Conservation (phyloP, 1,284 basidiomycete genomes). For the Lignosus rhinocerotis region DNA sequence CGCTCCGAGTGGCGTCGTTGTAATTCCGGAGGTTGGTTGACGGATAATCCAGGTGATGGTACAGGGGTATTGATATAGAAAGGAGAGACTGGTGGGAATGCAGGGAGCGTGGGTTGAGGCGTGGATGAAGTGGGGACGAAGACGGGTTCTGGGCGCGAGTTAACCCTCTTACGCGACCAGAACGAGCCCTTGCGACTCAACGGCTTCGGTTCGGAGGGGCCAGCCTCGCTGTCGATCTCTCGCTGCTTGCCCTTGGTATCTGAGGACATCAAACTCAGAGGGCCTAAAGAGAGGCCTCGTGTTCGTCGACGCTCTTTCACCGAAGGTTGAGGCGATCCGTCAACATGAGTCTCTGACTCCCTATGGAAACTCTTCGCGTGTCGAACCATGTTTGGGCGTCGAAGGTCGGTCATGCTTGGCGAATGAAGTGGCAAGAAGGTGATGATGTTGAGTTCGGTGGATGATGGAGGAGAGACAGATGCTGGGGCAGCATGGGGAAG, state of each 20-base stretch:
- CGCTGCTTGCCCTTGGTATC: conserved; percentile 42
- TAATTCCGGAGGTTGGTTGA: conserved; percentile 38
- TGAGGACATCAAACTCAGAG: conserved; percentile 39
- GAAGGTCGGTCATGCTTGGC: conserved; percentile 18
- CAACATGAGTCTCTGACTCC: conserved; percentile 23
- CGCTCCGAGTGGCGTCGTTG: conserved; percentile 55
- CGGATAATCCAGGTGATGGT: conserved; percentile 22
- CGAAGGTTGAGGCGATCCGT: conserved; percentile 16
- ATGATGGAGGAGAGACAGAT: conserved; percentile 40
- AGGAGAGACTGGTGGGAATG: conserved; percentile 52
- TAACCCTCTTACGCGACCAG: conserved; percentile 45
- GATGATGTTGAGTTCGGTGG: conserved; percentile 44
- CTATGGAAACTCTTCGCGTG: conserved; percentile 53
- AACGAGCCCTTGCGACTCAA: conserved; percentile 58
- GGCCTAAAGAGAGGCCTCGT: conserved; percentile 46
- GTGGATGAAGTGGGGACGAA: conserved; percentile 26
- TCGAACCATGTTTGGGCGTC: conserved; percentile 28
- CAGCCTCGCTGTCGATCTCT: conserved; percentile 14
- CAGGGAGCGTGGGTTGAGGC: conserved; percentile 43
- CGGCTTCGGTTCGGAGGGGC: conserved; percentile 32
- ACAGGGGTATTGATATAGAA: conserved; percentile 44
- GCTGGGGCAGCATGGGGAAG: conserved; percentile 52
- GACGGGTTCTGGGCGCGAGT: conserved; percentile 30
- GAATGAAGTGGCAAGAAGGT: conserved; percentile 34
- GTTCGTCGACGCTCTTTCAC: conserved; percentile 40